Evolutionary conservation across 495 filamentous ascomycete species (phyloP), one percentile per base, ranked within the genome.

Genomic region (Podospora australis): DNA sequence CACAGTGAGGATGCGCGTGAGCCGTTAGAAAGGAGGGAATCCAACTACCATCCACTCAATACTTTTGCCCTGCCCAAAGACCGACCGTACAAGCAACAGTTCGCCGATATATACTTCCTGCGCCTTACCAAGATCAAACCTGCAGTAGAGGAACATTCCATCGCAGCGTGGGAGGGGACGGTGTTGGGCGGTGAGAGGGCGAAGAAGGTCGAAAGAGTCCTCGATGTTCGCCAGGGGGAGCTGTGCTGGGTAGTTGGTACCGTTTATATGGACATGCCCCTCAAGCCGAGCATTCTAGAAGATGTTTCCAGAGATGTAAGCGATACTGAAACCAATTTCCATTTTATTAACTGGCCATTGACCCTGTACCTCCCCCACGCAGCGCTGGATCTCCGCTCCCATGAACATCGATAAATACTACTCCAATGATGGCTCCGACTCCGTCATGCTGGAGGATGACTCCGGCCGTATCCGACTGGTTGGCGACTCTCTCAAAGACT

Each of bases 241-340:
- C 70, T 97, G 21, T 96, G 94, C 67, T 99, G 91, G 90, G 85
- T 99, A 39, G 74, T 79, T 0, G 94, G 94, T 7, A 99, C 94
- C 0, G 80, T 96, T 23, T 99, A 92, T 52, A 94, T 96, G 84
- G 90, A 96, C 50, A 88, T 97, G 88, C 83, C 87, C 13, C 63
- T 96, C 57, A 99, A 99, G 65, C 94, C 94, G 0, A 96, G 96
- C 59, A 90, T 99, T 69, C 71, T 99, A 25, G 91, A 96, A 20
- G 94, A 99, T 55, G 80, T 99, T 24, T 83, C 84, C 4, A 95
- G 94, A 67, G 89, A 97, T 64, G 88, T 90, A 65, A 50, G 82
- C 73, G 13, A 2, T 14, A 17, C 10, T 30, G 8, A 1, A 13
- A 20, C 22, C 7, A 19, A 16, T 14, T 5, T 8, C 24, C 21